phyloP scores from a whole-genome alignment of 805 yeast species.

The Pichia cabralensis region DNA sequence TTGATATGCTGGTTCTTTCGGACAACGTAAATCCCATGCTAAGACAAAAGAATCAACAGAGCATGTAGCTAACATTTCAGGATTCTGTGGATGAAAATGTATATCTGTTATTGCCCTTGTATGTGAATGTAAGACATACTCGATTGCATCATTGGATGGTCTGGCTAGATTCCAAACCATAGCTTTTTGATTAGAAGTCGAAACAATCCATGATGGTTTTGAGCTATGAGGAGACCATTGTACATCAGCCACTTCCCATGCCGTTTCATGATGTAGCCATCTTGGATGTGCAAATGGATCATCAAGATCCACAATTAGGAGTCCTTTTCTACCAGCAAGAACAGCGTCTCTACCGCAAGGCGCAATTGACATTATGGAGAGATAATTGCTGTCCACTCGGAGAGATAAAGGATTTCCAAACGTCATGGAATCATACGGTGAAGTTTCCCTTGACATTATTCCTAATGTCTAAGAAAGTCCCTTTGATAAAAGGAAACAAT shows the following conservation, averaged over 20 bases:
- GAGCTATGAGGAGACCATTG: constrained; percentile 93
- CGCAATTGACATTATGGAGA: constrained; percentile 67
- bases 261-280: constrained; percentile 82
- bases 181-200: constrained; percentile 93
- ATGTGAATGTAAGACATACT: constrained; percentile 82
- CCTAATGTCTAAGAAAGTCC: no score
- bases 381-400: constrained; percentile 89
- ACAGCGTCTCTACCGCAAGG: constrained; percentile 93
- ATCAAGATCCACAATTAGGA: constrained; percentile 84
- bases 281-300: constrained; percentile 94
- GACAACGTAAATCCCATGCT: constrained; percentile 86
- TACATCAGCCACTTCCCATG: constrained; percentile 98
- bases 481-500: no score
- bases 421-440: constrained; percentile 40
- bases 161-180: constrained; percentile 85
- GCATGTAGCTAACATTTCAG: constrained; percentile 85
- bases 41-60: constrained; percentile 82
- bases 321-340: constrained; percentile 74
- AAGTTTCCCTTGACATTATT: constrained; percentile 5
- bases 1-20: constrained; percentile 58
- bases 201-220: constrained; percentile 84
- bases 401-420: constrained; percentile 76
- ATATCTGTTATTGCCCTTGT: constrained; percentile 92
- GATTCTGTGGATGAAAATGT: constrained; percentile 80
- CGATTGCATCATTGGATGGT: constrained; percentile 56